Evolutionary conservation across 2,329 filamentous ascomycete species (phyloP).

Genomic region (Ophiocordyceps sinensis): DNA sequence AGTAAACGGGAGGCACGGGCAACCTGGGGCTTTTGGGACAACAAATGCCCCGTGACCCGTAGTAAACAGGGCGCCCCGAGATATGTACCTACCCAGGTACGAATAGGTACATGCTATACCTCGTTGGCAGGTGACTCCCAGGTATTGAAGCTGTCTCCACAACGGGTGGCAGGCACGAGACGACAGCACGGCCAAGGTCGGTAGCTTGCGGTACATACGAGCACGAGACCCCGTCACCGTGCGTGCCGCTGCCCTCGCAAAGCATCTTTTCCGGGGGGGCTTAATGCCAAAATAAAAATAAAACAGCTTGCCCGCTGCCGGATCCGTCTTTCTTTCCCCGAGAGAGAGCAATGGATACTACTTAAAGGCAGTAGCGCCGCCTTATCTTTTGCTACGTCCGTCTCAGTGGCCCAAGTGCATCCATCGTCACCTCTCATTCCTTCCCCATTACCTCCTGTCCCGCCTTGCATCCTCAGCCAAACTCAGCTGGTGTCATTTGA

Average conservation of each 20-base stretch:
- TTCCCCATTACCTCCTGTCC: neutral
- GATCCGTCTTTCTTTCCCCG: neutral
- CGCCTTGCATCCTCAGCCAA: too few relatives aligned
- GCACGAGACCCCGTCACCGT: neutral
- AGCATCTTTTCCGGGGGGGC: constrained; percentile 3
- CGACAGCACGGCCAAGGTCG: neutral
- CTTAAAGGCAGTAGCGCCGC: constrained; percentile 6
- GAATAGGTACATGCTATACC: too few relatives aligned
- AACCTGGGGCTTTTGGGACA: neutral
- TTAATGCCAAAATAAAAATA: neutral
- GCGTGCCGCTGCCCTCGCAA: constrained; percentile 2
- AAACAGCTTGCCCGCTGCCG: neutral
- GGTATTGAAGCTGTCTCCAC: too few relatives aligned
- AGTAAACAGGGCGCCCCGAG: neutral
- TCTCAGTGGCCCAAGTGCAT: neutral
- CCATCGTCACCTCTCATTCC: neutral
- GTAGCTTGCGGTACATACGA: too few relatives aligned
- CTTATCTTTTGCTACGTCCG: neutral
- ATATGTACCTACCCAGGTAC: too few relatives aligned
- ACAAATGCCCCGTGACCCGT: neutral
- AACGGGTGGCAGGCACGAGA: constrained; percentile 6
- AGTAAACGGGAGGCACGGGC: neutral
- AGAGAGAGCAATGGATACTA: constrained; percentile 3
- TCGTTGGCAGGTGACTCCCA: neutral
- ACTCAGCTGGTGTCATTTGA: too few relatives aligned